Percentiles rank a stretch among this genome's conserved stretches.
Conservation (phyloP, 1,139 yeast species). For the Hemisphaericaspora lyxosophila region DNA sequence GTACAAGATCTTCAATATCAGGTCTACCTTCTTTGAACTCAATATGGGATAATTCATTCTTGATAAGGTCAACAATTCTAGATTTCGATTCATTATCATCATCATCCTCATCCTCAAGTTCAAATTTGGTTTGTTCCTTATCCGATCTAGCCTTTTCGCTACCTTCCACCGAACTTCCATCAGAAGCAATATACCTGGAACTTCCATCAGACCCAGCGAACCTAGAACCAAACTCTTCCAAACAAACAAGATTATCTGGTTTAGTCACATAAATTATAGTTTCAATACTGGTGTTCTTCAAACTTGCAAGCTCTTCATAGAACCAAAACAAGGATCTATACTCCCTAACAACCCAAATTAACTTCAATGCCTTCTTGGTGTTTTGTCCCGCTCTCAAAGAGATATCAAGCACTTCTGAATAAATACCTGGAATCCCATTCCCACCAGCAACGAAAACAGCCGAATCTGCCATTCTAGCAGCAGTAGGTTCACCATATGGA, state of each 20-base stretch:
- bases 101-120: background rate
- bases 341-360: conserved; percentile 40
- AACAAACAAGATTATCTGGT: conserved; percentile 17
- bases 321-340: conserved; percentile 34
- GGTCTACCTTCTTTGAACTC: conserved; percentile 37
- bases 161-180: conserved; percentile 2
- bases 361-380: conserved; percentile 17
- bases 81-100: background rate
- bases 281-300: conserved; percentile 25
- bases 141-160: conserved; percentile 3
- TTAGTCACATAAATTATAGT: conserved; percentile 34
- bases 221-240: conserved; percentile 6
- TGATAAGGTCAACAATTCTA: background rate
- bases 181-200: conserved; percentile 1
- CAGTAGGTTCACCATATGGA: conserved; percentile 38
- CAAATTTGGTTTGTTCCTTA: too few relatives aligned
- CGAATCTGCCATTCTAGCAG: conserved; percentile 28
- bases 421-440: conserved; percentile 45
- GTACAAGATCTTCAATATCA: conserved; percentile 24
- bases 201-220: conserved; percentile 3
- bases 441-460: conserved; percentile 44
- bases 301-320: conserved; percentile 28
- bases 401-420: conserved; percentile 34
- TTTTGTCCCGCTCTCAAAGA: conserved; percentile 28
- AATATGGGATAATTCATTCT: conserved; percentile 27